Evolutionary conservation across 257 asterid genomes (phyloP).

Genomic region (Solanum tarapatanum): DNA sequence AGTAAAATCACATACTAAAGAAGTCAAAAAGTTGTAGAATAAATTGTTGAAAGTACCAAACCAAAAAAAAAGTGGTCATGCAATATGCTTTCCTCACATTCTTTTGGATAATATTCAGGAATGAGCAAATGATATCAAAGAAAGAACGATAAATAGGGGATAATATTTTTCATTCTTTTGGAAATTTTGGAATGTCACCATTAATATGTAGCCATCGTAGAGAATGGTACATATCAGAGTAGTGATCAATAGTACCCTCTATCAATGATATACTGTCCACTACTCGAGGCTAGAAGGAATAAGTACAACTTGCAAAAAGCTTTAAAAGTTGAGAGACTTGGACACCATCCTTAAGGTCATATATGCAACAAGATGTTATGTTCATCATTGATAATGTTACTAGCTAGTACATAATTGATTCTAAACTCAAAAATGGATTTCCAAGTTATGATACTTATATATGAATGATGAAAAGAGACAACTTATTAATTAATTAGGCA

Average conservation of each 20-base stretch:
- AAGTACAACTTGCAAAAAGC: not conserved
- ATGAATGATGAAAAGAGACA: not conserved
- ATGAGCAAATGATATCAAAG: not conserved
- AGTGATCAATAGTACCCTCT: not conserved
- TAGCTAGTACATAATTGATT: not conserved
- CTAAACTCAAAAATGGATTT: not conserved
- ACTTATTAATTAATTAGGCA: not conserved
- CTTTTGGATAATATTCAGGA: not conserved
- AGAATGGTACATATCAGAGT: not conserved
- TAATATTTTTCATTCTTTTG: not conserved
- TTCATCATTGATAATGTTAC: not conserved
- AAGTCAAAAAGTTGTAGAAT: not conserved
- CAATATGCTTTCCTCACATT: not conserved
- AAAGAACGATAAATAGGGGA: not conserved
- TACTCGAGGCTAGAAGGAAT: not conserved
- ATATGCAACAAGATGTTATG: not conserved
- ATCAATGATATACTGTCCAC: not conserved
- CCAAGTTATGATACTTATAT: not conserved
- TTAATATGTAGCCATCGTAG: not conserved
- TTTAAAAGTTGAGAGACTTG: not conserved
- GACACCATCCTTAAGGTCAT: not conserved
- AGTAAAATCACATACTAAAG: not conserved
- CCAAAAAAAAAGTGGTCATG: not conserved
- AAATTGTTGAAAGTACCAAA: not conserved
- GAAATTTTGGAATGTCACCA: not conserved